These are phyloP conservation scores for Theobroma cacao DNA, from an alignment of 345 rosid genomes.

Conservation along the genomic window DNA sequence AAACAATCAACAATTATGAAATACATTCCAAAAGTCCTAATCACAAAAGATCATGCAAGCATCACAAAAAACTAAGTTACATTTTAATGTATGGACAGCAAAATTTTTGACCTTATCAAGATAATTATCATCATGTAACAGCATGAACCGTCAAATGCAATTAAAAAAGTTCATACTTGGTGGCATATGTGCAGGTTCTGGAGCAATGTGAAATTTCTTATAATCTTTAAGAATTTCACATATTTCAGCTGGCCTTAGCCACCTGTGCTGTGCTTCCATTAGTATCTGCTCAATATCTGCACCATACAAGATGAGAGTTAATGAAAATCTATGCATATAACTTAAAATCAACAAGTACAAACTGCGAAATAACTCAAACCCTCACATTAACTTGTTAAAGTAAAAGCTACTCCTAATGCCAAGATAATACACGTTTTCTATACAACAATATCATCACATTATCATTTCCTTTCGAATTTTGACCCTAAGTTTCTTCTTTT, in stretches of 20 bases:
- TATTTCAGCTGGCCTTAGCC: constrained; percentile 96
- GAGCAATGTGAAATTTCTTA: constrained; percentile 55
- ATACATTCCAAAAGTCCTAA: too few species aligned
- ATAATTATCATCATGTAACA: constrained; percentile 6
- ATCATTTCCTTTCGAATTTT: background rate
- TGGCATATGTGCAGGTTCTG: constrained; percentile 74
- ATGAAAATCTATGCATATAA: background rate
- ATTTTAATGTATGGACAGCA: too few species aligned
- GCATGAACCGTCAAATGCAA: background rate
- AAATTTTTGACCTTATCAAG: background rate
- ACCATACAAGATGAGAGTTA: constrained; percentile 15
- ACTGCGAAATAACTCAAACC: background rate
- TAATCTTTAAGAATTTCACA: constrained; percentile 80
- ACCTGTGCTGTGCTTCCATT: constrained; percentile 79
- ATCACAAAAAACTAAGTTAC: too few species aligned
- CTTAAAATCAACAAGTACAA: background rate
- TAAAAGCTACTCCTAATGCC: background rate
- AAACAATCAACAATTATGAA: too few species aligned
- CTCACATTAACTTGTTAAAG: background rate
- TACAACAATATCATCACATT: background rate
- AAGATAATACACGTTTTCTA: background rate
- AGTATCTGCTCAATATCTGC: constrained; percentile 83
- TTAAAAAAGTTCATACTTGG: constrained; percentile 51
- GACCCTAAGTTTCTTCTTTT: background rate
- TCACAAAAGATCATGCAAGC: too few species aligned